phyloP scores from a whole-genome alignment of 2,329 filamentous ascomycete species.

The Neofusicoccum cordaticola region DNA sequence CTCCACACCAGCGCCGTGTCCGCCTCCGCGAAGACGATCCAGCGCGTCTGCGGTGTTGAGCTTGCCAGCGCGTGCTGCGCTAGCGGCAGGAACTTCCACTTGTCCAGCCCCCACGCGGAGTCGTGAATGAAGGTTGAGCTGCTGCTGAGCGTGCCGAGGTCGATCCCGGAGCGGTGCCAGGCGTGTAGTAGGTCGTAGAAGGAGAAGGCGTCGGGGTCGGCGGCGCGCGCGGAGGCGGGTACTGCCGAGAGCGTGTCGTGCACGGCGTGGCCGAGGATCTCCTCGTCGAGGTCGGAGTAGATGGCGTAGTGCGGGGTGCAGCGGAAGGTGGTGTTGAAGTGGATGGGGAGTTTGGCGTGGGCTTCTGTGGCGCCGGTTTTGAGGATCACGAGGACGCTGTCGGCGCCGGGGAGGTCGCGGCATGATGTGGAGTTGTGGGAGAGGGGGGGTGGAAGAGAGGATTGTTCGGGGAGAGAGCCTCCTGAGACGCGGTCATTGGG shows the following conservation, averaged over 20 bases:
- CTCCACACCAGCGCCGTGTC: constrained; percentile 37
- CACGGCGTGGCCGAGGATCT: constrained; percentile 36
- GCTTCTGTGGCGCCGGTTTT: constrained; percentile 61
- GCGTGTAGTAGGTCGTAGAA: constrained; percentile 48
- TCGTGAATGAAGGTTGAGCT: too few relatives aligned
- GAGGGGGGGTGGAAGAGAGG: neutral
- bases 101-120: constrained; percentile 34
- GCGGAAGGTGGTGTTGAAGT: constrained; percentile 34
- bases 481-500: too few relatives aligned
- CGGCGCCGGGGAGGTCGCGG: constrained; percentile 33
- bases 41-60: constrained; percentile 42
- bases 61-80: constrained; percentile 29
- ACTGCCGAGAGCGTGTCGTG: too few relatives aligned
- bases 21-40: constrained; percentile 41
- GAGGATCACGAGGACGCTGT: constrained; percentile 57
- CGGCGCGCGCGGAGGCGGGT: constrained; percentile 46
- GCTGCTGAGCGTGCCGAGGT: constrained; percentile 29
- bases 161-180: constrained; percentile 41
- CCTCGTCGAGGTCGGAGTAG: constrained; percentile 39
- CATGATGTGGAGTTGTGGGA: constrained; percentile 27
- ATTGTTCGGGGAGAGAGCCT: too few relatives aligned
- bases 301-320: constrained; percentile 35
- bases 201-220: constrained; percentile 45
- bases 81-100: constrained; percentile 40
- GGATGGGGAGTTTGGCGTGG: constrained; percentile 53